phyloP scores from a whole-genome alignment of 139 green algal species.

The Protoeuglena noctilucae region DNA sequence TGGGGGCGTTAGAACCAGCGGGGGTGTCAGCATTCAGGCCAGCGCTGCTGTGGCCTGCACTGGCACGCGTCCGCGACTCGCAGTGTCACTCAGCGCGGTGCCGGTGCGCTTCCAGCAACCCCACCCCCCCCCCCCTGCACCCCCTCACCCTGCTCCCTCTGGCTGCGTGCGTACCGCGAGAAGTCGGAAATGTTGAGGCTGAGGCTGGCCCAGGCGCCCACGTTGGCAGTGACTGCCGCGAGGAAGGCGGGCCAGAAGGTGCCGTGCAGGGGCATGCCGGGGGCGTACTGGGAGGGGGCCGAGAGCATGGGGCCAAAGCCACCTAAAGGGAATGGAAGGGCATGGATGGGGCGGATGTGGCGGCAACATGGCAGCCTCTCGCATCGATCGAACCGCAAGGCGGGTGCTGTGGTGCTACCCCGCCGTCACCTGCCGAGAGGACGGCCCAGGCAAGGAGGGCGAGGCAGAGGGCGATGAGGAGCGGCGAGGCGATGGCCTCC shows the following conservation, averaged over 20 bases:
- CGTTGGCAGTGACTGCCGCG: constrained; percentile 49
- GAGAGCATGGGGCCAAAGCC: constrained; percentile 56
- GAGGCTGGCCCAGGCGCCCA: constrained; percentile 64
- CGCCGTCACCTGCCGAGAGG: constrained; percentile 29
- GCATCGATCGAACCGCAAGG: no score
- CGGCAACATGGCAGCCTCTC: no score
- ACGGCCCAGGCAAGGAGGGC: constrained; percentile 52
- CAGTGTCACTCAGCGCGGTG: no score
- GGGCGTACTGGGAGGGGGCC: constrained; percentile 36
- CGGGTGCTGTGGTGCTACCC: no score
- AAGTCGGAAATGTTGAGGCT: constrained; percentile 71
- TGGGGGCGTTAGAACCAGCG: no score
- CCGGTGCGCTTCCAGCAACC: no score
- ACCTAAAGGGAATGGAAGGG: no score
- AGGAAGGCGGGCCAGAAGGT: constrained; percentile 48
- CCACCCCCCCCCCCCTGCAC: no score
- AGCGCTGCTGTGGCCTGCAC: no score
- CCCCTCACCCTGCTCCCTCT: background rate
- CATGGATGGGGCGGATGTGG: no score
- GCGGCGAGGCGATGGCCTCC: constrained; percentile 49
- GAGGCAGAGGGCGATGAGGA: constrained; percentile 42
- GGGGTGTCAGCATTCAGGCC: no score
- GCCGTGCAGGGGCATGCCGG: constrained; percentile 34
- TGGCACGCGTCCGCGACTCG: no score
- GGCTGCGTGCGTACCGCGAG: constrained; percentile 14